These are phyloP conservation scores for Lentinus tigrinus DNA, from an alignment of 768 basidiomycete genomes.

Conservation along the genomic window DNA sequence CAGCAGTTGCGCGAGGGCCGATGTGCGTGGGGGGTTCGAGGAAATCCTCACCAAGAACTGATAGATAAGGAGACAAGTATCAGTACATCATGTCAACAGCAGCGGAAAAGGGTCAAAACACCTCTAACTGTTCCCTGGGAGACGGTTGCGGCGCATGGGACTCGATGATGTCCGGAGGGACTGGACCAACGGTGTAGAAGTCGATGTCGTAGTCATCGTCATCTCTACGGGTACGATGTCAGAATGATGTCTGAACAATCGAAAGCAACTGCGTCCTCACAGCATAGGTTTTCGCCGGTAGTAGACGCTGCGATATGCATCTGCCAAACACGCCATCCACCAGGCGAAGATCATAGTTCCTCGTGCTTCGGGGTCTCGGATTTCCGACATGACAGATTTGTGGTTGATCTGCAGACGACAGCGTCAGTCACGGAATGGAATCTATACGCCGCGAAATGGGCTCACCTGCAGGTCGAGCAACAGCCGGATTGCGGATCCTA, in stretches of 20 bases:
- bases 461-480: constrained; percentile 72
- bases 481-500: constrained; percentile 74
- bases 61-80: constrained; percentile 7
- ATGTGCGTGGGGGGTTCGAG: constrained; percentile 5
- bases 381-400: constrained; percentile 71
- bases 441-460: constrained; percentile 1
- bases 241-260: not conserved
- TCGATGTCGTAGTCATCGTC: constrained; percentile 90
- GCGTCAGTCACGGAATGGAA: constrained; percentile 3
- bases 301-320: constrained; percentile 81
- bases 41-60: constrained; percentile 65
- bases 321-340: constrained; percentile 89
- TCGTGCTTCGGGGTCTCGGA: constrained; percentile 70
- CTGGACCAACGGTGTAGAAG: constrained; percentile 76
- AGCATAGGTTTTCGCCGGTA: constrained; percentile 83
- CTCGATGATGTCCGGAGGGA: constrained; percentile 33
- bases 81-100: not conserved
- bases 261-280: constrained; percentile 23
- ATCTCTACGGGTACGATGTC: constrained; percentile 41
- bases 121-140: constrained; percentile 79
- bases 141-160: constrained; percentile 46
- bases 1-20: constrained; percentile 10
- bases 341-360: constrained; percentile 90
- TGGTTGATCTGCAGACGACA: constrained; percentile 67
- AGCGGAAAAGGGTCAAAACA: constrained; percentile 25